Evolutionary conservation across 2,329 filamentous ascomycete species (phyloP).

Genomic region (Xylariaceae sp.): DNA sequence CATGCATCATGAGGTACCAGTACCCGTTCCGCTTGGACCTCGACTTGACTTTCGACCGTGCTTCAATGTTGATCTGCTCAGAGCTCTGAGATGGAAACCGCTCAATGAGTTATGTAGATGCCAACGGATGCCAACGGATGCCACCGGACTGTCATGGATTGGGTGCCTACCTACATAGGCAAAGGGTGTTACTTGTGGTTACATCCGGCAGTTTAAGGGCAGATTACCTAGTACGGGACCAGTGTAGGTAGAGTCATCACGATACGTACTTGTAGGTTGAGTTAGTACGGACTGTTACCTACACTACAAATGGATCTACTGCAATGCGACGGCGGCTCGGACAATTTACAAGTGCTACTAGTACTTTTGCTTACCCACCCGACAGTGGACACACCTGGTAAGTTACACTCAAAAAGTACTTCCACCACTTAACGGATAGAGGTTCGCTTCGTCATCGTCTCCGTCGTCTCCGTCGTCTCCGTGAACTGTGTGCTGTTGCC

Average conservation of each 20-base stretch:
- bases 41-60: too few species aligned
- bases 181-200: conserved; percentile 3
- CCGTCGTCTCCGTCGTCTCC: neutral
- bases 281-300: neutral
- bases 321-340: conserved; percentile 18
- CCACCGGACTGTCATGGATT: too few species aligned
- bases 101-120: too few species aligned
- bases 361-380: neutral
- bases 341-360: conserved; percentile 15
- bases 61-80: too few species aligned
- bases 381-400: neutral
- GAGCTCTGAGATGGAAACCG: too few species aligned
- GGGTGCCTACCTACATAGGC: neutral
- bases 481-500: neutral
- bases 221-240: neutral
- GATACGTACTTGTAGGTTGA: neutral
- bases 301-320: neutral
- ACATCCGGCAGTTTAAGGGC: conserved; percentile 8
- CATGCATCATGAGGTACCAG: too few species aligned
- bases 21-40: too few species aligned
- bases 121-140: too few species aligned
- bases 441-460: neutral
- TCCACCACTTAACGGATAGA: neutral
- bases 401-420: too few species aligned
- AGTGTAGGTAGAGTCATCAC: neutral